phyloP scores from a whole-genome alignment of 257 asterid genomes.

The Lavandula angustifolia region DNA sequence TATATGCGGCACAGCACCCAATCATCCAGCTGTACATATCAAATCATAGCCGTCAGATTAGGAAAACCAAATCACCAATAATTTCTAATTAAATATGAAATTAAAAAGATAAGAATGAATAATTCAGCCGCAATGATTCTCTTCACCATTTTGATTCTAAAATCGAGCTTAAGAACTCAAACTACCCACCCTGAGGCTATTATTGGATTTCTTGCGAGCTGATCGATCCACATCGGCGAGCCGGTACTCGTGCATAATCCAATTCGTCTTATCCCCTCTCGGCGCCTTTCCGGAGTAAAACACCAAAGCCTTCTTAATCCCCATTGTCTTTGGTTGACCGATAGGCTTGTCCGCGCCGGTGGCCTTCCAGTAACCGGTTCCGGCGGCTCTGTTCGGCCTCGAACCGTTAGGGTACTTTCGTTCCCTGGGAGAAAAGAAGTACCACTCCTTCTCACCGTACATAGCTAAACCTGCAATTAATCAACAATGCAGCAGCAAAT shows the following conservation, averaged over 20 bases:
- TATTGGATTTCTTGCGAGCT: slow-evolving; percentile 62
- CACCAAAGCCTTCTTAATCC: slow-evolving; percentile 80
- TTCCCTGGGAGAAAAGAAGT: slow-evolving; percentile 84
- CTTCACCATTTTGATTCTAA: no score
- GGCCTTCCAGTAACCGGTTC: slow-evolving; percentile 92
- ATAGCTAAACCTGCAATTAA: slow-evolving; percentile 55
- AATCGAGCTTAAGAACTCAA: neutral
- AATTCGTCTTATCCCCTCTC: slow-evolving; percentile 72
- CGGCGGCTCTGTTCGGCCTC: slow-evolving; percentile 87
- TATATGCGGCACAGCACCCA: slow-evolving; percentile 95
- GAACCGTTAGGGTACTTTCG: slow-evolving; percentile 95
- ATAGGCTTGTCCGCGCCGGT: slow-evolving; percentile 92
- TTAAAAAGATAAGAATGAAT: slow-evolving; percentile 33
- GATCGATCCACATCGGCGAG: slow-evolving; percentile 85
- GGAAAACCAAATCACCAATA: slow-evolving; percentile 22
- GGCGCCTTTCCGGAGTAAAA: slow-evolving; percentile 92
- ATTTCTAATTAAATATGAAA: slow-evolving; percentile 17
- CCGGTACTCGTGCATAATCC: slow-evolving; percentile 98
- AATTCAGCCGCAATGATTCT: neutral
- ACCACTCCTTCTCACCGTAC: slow-evolving; percentile 96
- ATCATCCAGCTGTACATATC: slow-evolving; percentile 69
- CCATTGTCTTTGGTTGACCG: slow-evolving; percentile 67
- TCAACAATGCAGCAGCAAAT: slow-evolving; percentile 24
- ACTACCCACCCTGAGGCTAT: slow-evolving; percentile 67
- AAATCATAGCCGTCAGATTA: slow-evolving; percentile 33